Evolutionary conservation across 768 basidiomycete genomes (phyloP).

Genomic region (Aureoboletus auriporus): DNA sequence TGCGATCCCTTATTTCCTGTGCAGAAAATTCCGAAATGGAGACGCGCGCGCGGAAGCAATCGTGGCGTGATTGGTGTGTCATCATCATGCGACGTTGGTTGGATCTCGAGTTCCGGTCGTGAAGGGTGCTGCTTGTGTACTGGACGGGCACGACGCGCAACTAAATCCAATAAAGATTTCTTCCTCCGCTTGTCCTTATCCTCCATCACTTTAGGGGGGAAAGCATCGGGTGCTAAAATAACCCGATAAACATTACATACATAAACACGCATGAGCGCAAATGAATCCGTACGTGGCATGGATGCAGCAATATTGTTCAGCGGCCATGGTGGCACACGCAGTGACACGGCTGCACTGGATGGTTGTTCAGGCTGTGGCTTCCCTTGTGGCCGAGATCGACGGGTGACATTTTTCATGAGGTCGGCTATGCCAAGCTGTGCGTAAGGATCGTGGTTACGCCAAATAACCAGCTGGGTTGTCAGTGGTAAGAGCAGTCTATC

Average conservation of each 20-base stretch:
- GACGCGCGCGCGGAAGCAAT: slow-evolving; percentile 13
- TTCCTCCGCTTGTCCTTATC: slow-evolving; percentile 16
- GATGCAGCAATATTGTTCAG: slow-evolving; percentile 19
- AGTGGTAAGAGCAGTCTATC: slow-evolving; percentile 32
- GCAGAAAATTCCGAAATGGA: slow-evolving; percentile 37
- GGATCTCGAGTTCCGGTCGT: slow-evolving; percentile 7
- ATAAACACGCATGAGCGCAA: not conserved
- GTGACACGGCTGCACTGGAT: slow-evolving; percentile 7
- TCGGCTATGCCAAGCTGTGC: slow-evolving; percentile 34
- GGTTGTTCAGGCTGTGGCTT: slow-evolving; percentile 16
- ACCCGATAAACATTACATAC: slow-evolving; percentile 8
- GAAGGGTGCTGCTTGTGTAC: slow-evolving; percentile 23
- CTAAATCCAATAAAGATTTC: slow-evolving; percentile 4
- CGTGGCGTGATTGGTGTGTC: slow-evolving; percentile 9
- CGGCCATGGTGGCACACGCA: slow-evolving; percentile 23
- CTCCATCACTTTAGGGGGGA: slow-evolving; percentile 21
- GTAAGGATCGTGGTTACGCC: slow-evolving; percentile 26
- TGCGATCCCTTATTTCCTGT: slow-evolving; percentile 27
- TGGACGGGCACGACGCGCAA: slow-evolving; percentile 19
- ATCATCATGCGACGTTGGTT: slow-evolving; percentile 2
- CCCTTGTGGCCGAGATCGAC: slow-evolving; percentile 12
- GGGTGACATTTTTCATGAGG: slow-evolving; percentile 17
- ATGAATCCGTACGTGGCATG: slow-evolving; percentile 37
- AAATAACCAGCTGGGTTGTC: slow-evolving; percentile 27
- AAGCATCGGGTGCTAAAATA: slow-evolving; percentile 37